Conservation (phyloP, 306 rosid species). For the Macrotyloma uniflorum region DNA sequence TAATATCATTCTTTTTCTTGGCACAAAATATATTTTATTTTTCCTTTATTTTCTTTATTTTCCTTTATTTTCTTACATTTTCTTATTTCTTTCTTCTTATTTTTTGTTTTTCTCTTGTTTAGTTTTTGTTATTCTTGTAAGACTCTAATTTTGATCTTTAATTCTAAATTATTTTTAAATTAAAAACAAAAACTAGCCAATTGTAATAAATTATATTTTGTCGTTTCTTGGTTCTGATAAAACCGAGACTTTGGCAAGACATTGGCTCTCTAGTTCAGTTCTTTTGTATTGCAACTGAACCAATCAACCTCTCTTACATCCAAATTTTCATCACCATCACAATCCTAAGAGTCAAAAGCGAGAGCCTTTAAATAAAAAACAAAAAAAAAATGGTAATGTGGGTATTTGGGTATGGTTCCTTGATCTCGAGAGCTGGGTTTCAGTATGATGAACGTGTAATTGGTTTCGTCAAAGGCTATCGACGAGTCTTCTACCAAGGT, state of each 20-base stretch:
- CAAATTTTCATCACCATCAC: background rate
- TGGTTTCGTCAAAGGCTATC: constrained; percentile 85
- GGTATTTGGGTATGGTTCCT: constrained; percentile 94
- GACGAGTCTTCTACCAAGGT: constrained; percentile 97
- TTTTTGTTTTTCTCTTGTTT: too few relatives aligned
- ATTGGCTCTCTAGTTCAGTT: background rate
- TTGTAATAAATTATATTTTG: background rate
- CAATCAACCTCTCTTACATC: background rate
- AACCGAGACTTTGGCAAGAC: background rate
- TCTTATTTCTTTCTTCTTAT: too few relatives aligned
- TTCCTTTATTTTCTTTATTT: too few relatives aligned
- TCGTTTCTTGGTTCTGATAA: background rate
- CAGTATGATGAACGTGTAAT: constrained; percentile 63
- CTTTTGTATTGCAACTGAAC: background rate
- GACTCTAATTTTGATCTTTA: too few relatives aligned
- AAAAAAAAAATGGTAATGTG: constrained; percentile 61
- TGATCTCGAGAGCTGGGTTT: constrained; percentile 81
- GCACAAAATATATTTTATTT: too few relatives aligned
- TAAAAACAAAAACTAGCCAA: too few relatives aligned
- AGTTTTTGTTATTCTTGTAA: too few relatives aligned
- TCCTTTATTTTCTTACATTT: too few relatives aligned
- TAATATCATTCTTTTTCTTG: too few relatives aligned
- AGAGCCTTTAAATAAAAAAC: constrained; percentile 1
- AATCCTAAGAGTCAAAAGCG: background rate
- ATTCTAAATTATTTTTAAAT: too few relatives aligned